Conservation (phyloP, 257 asterid species). For the Lycium barbarum region DNA sequence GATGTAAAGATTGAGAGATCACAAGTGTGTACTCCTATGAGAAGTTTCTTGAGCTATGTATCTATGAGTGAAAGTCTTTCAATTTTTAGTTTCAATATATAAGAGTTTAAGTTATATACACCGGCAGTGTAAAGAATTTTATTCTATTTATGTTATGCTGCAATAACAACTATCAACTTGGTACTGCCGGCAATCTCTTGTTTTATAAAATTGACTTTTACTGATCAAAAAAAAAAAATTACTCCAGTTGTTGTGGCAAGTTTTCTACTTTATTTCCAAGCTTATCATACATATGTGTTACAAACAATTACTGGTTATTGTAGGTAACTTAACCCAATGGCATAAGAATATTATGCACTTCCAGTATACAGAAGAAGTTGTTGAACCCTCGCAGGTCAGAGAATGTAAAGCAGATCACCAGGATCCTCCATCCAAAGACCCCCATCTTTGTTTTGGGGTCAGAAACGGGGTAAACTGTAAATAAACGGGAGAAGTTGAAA, state of each 20-base stretch:
- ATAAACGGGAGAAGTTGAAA: not conserved
- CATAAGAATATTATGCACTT: not conserved
- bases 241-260: not conserved
- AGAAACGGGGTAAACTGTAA: not conserved
- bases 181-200: not conserved
- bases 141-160: not conserved
- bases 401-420: not conserved
- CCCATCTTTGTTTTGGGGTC: no score
- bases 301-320: not conserved
- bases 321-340: not conserved
- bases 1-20: not conserved
- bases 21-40: not conserved
- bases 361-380: not conserved
- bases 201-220: not conserved
- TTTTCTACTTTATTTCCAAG: not conserved
- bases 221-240: not conserved
- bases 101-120: not conserved
- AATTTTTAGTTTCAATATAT: constrained; percentile 12
- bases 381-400: not conserved
- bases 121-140: not conserved
- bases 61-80: not conserved
- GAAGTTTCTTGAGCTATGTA: not conserved
- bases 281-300: not conserved
- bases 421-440: no score
- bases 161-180: not conserved